Evolutionary conservation across 2,329 filamentous ascomycete species (phyloP).

Genomic region (Xylaria sp.): DNA sequence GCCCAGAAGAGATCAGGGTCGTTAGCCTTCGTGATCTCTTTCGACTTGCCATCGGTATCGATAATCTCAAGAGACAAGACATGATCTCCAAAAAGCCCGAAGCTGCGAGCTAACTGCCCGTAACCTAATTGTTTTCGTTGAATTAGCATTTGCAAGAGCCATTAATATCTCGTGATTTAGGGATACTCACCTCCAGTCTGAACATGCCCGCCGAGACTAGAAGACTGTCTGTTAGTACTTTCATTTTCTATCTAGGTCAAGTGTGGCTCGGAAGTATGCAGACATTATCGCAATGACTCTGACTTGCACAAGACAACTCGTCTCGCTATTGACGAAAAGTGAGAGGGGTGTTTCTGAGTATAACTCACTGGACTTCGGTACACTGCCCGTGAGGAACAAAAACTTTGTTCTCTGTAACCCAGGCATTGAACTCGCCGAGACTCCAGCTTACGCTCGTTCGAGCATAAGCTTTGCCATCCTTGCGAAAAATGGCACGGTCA

Average conservation of each 20-base stretch:
- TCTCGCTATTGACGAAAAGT: background rate
- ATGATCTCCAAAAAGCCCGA: slow-evolving; percentile 66
- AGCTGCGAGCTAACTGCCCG: slow-evolving; percentile 58
- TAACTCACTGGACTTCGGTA: slow-evolving; percentile 52
- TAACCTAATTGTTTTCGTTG: slow-evolving; percentile 51
- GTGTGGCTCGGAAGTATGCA: background rate
- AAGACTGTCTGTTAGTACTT: slow-evolving; percentile 13
- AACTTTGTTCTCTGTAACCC: slow-evolving; percentile 52
- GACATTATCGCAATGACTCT: background rate
- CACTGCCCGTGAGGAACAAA: slow-evolving; percentile 61
- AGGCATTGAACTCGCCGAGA: slow-evolving; percentile 56
- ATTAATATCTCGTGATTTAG: no score
- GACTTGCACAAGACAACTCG: no score
- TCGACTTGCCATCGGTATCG: slow-evolving; percentile 56
- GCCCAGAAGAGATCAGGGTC: slow-evolving; percentile 69
- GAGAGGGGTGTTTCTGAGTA: background rate
- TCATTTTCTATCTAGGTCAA: background rate
- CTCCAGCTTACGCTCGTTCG: slow-evolving; percentile 55
- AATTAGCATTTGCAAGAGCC: no score
- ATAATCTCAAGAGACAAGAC: slow-evolving; percentile 60
- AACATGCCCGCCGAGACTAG: slow-evolving; percentile 56
- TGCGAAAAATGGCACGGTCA: slow-evolving; percentile 49
- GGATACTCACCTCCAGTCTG: slow-evolving; percentile 55
- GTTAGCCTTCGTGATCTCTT: slow-evolving; percentile 58
- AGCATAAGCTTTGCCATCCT: slow-evolving; percentile 51